Evolutionary conservation across 495 filamentous ascomycete genomes (phyloP), one percentile per base, ranked within the genome.

Genomic region (Penicillium parvum): DNA sequence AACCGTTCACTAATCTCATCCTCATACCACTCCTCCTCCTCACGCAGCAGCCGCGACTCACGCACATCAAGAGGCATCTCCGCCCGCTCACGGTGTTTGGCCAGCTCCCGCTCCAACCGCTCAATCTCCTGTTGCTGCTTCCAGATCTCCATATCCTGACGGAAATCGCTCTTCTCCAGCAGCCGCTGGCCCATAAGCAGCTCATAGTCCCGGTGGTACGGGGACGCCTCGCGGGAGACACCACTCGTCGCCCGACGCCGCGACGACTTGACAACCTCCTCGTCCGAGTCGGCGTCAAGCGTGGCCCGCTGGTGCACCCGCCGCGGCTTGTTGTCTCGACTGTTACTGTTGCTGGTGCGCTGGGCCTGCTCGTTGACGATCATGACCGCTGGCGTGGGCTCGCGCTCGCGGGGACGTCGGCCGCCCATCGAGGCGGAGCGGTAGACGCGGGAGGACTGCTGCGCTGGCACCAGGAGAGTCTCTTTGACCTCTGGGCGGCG

Each of bases 41-140:
- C 54, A n/a, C 49, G 62, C 12, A 63, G 36, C 10, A 50, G 29
- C 6, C 60, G 56, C 10, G 43, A 14, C 26, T 66, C 61, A 15
- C 50, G 53, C 1, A 43, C 21, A 16, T 54, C 40, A 0, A 43
- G 51, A 3, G 28, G 40, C 9, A 41, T 14, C 32, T 48, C 37
- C 3, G 29, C 30, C 27, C 50, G 52, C 40, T 65, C 64, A 16
- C 60, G 61, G 26, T 54, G 50, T 14, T 55, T 58, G 14, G 57
- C 63, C 12, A 74, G 47, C 47, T 83, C 66, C 23, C 66, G 57
- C 54, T 69, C 56, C 45, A 74, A 27, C 4, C 59, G 48, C 39
- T 73, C 66, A 21, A 74, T 67, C 50, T 76, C 73, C 47, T 62
- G 61, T 49, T 70, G 64, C 37, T 66, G 62, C 21, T 60, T 62